A percentile compares a stretch with the other conserved stretches of the same genome.
Conservation (phyloP, 208 protist species). For the Leishmania martiniquensis region DNA sequence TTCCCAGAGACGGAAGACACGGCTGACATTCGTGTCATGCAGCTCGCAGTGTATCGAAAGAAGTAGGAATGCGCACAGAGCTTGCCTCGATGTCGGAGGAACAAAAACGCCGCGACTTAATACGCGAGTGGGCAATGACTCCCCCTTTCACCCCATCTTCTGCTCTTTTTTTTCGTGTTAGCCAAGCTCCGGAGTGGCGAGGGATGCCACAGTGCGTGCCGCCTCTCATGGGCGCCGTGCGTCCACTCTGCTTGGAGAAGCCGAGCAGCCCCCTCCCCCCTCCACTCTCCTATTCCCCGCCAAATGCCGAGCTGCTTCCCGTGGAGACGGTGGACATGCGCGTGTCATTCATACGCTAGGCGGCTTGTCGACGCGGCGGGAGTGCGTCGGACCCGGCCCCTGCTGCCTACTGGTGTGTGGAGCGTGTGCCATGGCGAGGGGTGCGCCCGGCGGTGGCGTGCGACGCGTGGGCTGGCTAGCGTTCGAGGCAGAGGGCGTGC, state of each 20-base stretch:
- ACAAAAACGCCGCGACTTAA: not conserved
- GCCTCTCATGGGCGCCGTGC: not conserved
- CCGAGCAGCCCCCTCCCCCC: not conserved
- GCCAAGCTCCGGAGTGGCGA: not conserved
- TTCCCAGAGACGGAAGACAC: slow-evolving; percentile 52
- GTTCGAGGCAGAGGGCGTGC: not conserved
- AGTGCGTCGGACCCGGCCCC: not conserved
- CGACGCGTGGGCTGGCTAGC: no score
- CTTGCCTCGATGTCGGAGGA: not conserved
- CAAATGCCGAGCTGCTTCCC: not conserved
- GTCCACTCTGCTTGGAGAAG: not conserved
- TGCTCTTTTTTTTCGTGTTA: not conserved
- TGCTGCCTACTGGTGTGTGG: not conserved
- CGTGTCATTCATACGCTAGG: not conserved
- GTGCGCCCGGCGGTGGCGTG: no score
- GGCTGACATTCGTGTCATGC: slow-evolving; percentile 47
- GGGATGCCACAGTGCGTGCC: not conserved
- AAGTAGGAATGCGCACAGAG: slow-evolving; percentile 32
- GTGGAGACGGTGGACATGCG: not conserved
- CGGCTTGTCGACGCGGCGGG: not conserved
- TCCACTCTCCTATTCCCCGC: not conserved
- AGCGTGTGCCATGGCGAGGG: not conserved
- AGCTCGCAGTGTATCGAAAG: slow-evolving; percentile 69
- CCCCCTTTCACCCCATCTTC: not conserved
- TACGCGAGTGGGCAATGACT: not conserved